A percentile compares a stretch with the other conserved stretches of the same genome.
Evolutionary conservation across 805 yeast genomes (phyloP).

Genomic region (Starmera dryadoides): DNA sequence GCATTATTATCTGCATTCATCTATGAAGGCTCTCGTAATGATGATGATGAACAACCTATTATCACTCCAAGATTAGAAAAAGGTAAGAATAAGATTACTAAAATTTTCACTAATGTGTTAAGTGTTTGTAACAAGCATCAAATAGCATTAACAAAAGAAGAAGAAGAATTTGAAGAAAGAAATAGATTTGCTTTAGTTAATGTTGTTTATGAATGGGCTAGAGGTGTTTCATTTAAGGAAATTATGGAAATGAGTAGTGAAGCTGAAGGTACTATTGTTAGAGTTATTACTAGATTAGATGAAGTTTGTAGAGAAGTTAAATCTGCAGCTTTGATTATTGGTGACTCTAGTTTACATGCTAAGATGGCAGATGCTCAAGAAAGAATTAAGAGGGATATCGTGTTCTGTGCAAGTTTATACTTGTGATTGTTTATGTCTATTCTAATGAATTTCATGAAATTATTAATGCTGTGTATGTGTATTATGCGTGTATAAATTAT

Average conservation of each 20-base stretch:
- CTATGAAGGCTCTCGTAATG: slow-evolving; percentile 88
- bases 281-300: slow-evolving; percentile 91
- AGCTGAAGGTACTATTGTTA: slow-evolving; percentile 91
- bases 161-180: slow-evolving; percentile 86
- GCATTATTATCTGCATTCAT: slow-evolving; percentile 91
- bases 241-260: slow-evolving; percentile 99
- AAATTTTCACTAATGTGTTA: slow-evolving; percentile 59
- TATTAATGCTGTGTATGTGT: too few species aligned
- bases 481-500: too few species aligned
- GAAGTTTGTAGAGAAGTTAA: slow-evolving; percentile 87
- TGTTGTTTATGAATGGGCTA: slow-evolving; percentile 94
- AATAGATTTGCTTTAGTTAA: slow-evolving; percentile 95
- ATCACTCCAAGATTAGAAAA: slow-evolving; percentile 75
- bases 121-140: slow-evolving; percentile 58
- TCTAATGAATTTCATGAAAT: too few species aligned
- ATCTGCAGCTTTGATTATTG: slow-evolving; percentile 90
- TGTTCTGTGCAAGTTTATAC: slow-evolving; percentile 92
- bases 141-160: slow-evolving; percentile 76
- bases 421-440: too few species aligned
- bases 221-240: slow-evolving; percentile 92
- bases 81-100: slow-evolving; percentile 83
- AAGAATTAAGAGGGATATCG: slow-evolving; percentile 90
- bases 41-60: slow-evolving; percentile 52
- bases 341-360: slow-evolving; percentile 75
- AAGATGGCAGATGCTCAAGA: slow-evolving; percentile 85